A percentile compares a stretch with the other conserved stretches of the same genome.
These are phyloP conservation scores for Colletotrichum sp. DNA, from an alignment of 2,329 filamentous ascomycete species.

Conservation along the genomic window DNA sequence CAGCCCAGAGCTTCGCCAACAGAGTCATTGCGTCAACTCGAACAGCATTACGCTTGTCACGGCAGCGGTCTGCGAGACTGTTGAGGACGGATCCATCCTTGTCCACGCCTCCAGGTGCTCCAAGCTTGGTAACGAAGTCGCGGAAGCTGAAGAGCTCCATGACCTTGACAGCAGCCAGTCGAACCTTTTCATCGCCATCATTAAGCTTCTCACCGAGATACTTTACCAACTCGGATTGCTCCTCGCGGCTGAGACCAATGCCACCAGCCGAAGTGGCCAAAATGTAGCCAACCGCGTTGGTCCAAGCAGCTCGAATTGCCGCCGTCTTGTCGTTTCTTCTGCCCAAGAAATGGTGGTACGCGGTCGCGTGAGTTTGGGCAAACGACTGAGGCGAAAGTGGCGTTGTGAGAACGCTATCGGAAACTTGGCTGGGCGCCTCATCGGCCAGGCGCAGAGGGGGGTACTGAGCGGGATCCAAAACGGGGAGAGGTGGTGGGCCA, in stretches of 20 bases:
- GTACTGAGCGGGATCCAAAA: constrained; percentile 82
- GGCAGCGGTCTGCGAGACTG: constrained; percentile 85
- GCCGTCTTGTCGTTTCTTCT: constrained; percentile 87
- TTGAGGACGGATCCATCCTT: constrained; percentile 80
- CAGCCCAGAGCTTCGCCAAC: constrained; percentile 90
- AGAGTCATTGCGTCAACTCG: constrained; percentile 87
- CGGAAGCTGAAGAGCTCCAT: constrained; percentile 82
- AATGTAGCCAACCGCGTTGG: constrained; percentile 82
- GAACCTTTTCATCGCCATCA: constrained; percentile 90
- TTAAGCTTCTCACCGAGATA: constrained; percentile 81
- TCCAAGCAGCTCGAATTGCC: constrained; percentile 85
- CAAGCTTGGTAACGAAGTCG: constrained; percentile 83
- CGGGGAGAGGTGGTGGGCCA: constrained; percentile 75
- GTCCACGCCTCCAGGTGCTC: constrained; percentile 74
- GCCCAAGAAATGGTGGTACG: constrained; percentile 85
- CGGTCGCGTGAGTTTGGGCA: constrained; percentile 76
- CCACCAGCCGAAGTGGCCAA: constrained; percentile 90
- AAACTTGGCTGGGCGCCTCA: constrained; percentile 54
- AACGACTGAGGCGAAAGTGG: constrained; percentile 91
- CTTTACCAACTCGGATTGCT: constrained; percentile 77
- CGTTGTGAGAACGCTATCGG: constrained; percentile 73
- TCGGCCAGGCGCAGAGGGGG: constrained; percentile 74
- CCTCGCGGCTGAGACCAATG: constrained; percentile 83
- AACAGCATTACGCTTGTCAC: constrained; percentile 82
- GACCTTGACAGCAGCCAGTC: constrained; percentile 85